Evolutionary conservation across 768 basidiomycete species (phyloP), one percentile per base, ranked within the genome.

Genomic region (Hericium rajendrae): DNA sequence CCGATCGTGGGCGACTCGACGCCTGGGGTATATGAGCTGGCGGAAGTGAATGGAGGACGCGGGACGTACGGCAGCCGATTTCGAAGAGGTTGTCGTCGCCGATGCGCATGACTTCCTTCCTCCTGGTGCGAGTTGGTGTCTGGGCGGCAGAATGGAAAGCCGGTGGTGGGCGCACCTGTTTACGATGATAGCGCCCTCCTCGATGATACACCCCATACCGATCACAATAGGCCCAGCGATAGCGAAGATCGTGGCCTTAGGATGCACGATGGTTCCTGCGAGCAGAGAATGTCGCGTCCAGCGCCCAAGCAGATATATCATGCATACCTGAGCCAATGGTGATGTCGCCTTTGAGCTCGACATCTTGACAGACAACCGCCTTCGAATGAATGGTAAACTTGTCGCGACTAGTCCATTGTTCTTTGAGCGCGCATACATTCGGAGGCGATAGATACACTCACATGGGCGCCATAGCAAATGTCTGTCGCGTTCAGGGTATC

Each of bases 1-100:
- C 94, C 97, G 53, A 97, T 79, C 2, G 84, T 78, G 2, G 89
- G 90, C 16, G 81, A 86, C 72, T 97, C 94, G 49, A 97, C 80
- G 37, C 92, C 93, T 97, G 65, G 26, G 56, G 46, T 32, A 38
- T 24, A 32, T 16, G 48, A 12, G 18, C 4, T 24, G 22, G 49
- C 9, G 15, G n/a, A 10, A 20, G 28, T n/a, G 49, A 10, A 16
- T 13, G 49, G 28, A 22, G 49, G 40, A 46, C 39, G 12, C 16
- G 38, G 40, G 16, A 83, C 90, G 60, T 66, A 95, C 95, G 86
- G 70, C 87, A 91, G 20, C 89, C 91, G 54, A 97, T 91, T 72
- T 97, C 92, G 65, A 99, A 95, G 57, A 94, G 74, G 69, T 97
- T 97, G 59, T 90, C 84, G 68, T 95, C 86, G 5, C 95, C 95